Evolutionary conservation across 192 early-diverging fungal genomes (phyloP).

Genomic region (Entomortierella parvispora): DNA sequence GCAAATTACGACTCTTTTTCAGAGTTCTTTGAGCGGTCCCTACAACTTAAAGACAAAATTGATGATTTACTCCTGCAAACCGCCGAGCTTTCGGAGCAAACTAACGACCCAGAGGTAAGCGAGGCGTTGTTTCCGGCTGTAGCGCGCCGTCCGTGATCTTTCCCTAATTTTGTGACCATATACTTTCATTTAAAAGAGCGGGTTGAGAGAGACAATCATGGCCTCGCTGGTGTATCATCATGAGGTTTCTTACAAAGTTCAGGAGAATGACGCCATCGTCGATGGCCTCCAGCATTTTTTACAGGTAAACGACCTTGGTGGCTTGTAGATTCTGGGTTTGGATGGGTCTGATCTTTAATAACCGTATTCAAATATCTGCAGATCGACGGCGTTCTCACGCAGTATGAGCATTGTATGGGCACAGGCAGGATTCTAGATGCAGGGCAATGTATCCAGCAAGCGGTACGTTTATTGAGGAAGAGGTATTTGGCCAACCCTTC

Average conservation of each 20-base stretch:
- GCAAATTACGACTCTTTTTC: conserved; percentile 43
- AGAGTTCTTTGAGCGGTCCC: conserved; percentile 33
- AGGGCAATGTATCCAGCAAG: conserved; percentile 49
- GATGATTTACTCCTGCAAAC: conserved; percentile 21
- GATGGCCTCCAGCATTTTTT: conserved; percentile 42
- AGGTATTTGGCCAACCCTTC: neutral
- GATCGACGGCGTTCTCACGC: conserved; percentile 30
- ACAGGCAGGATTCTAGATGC: conserved; percentile 42
- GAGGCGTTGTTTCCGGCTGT: neutral
- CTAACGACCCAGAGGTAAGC: conserved; percentile 29
- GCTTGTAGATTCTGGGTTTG: neutral
- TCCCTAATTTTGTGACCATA: neutral
- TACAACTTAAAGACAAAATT: conserved; percentile 44
- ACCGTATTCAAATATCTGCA: too few relatives aligned
- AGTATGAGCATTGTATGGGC: conserved; percentile 37
- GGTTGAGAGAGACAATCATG: conserved; percentile 36
- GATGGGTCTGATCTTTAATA: too few relatives aligned
- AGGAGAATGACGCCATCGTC: conserved; percentile 31
- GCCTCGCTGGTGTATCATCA: conserved; percentile 36
- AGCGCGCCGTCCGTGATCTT: neutral
- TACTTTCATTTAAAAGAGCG: conserved; percentile 9
- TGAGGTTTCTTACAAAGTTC: conserved; percentile 38
- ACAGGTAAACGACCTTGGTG: conserved; percentile 1
- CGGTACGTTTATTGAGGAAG: conserved; percentile 11
- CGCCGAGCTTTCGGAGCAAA: conserved; percentile 13